phyloP scores from a whole-genome alignment of 768 basidiomycete genomes.

The Calocybe indica region DNA sequence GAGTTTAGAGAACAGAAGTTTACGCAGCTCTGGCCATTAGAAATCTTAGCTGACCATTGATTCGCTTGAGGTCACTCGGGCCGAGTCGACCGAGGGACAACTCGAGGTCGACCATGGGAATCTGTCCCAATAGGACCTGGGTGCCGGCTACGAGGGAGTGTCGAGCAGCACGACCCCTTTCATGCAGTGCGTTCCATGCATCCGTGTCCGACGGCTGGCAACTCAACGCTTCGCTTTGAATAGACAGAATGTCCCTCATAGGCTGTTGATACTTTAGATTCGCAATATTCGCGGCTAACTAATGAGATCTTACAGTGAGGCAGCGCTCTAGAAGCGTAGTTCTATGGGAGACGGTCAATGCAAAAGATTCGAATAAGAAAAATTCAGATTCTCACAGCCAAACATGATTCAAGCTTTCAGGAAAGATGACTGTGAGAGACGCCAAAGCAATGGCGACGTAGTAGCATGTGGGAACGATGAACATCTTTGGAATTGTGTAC shows the following conservation, averaged over 20 bases:
- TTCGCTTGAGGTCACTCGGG: constrained; percentile 31
- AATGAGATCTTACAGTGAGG: constrained; percentile 17
- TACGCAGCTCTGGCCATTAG: constrained; percentile 32
- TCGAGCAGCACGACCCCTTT: constrained; percentile 19
- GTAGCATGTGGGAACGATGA: constrained; percentile 32
- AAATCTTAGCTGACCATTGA: constrained; percentile 31
- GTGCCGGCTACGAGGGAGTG: constrained; percentile 22
- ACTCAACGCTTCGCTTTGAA: constrained; percentile 27
- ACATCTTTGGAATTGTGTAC: constrained; percentile 33
- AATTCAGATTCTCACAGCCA: constrained; percentile 25
- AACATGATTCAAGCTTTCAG: constrained; percentile 36
- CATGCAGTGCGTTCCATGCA: constrained; percentile 23
- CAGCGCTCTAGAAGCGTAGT: constrained; percentile 22
- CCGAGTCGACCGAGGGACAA: constrained; percentile 37
- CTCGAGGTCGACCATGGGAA: constrained; percentile 34
- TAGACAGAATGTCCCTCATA: constrained; percentile 21
- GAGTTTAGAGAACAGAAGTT: constrained; percentile 5
- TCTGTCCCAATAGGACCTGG: constrained; percentile 26
- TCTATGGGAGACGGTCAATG: constrained; percentile 9
- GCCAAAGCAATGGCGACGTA: constrained; percentile 35
- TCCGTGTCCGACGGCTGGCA: constrained; percentile 27
- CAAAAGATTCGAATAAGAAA: neutral
- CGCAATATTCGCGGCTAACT: neutral
- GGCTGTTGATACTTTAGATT: constrained; percentile 17
- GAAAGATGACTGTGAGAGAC: constrained; percentile 33